Percentiles rank a stretch among this genome's conserved stretches.
phyloP scores from a whole-genome alignment of 352 stramenopile species.

The Pythium volutum region DNA sequence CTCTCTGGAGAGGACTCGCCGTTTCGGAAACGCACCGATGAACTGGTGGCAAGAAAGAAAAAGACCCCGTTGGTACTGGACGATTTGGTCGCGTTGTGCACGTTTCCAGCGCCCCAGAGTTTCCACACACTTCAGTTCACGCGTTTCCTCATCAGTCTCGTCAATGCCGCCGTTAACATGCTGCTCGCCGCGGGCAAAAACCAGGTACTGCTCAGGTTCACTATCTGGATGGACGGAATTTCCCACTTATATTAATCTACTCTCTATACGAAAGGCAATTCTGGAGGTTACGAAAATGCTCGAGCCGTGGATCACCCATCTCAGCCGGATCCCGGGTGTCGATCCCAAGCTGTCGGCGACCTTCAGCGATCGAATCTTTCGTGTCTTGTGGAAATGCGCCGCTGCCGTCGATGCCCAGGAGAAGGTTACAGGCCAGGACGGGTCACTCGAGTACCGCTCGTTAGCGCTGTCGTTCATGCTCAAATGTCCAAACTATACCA shows the following conservation, averaged over 20 bases:
- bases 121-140: constrained; percentile 46
- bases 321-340: constrained; percentile 33
- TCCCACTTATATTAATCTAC: background rate
- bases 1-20: background rate
- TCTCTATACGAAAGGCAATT: constrained; percentile 7
- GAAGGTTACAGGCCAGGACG: constrained; percentile 5
- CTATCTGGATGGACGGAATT: background rate
- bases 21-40: constrained; percentile 1
- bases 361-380: constrained; percentile 65
- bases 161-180: constrained; percentile 19
- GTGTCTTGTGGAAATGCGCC: constrained; percentile 71
- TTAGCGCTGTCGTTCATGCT: constrained; percentile 57
- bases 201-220: constrained; percentile 11
- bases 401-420: constrained; percentile 26
- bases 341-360: constrained; percentile 55
- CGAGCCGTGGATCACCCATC: constrained; percentile 53
- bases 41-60: background rate
- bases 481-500: constrained; percentile 64
- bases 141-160: constrained; percentile 38
- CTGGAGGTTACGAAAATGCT: background rate
- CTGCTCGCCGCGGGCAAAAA: constrained; percentile 12
- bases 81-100: constrained; percentile 23
- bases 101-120: constrained; percentile 40
- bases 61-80: constrained; percentile 3
- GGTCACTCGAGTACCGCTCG: constrained; percentile 41